Percentiles rank a stretch among this genome's conserved stretches.
phyloP scores from a whole-genome alignment of 441 rosid genomes.

The Bruguiera hainesii region DNA sequence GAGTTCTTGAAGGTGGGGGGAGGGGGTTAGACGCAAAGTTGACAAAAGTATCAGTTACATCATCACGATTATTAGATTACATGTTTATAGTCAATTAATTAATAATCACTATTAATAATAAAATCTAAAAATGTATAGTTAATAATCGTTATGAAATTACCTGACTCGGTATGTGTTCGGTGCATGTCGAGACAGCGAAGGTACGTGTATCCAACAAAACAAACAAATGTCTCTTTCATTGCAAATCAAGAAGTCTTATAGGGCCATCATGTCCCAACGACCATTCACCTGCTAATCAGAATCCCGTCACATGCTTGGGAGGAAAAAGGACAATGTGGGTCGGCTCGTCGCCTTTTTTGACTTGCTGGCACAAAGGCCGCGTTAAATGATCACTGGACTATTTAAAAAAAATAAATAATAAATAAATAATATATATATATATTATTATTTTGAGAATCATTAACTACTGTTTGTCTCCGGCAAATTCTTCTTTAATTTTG shows the following conservation, averaged over 20 bases:
- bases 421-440: too few species aligned
- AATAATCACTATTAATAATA: too few species aligned
- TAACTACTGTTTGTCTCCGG: too few species aligned
- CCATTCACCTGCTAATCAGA: neutral
- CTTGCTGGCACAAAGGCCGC: neutral
- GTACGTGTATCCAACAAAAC: neutral
- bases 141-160: too few species aligned
- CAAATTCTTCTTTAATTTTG: too few species aligned
- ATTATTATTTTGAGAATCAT: neutral
- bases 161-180: neutral
- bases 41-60: too few species aligned
- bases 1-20: too few species aligned
- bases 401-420: neutral
- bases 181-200: neutral
- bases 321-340: neutral
- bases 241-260: neutral
- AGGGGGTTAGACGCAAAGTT: too few species aligned
- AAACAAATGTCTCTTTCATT: neutral
- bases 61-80: too few species aligned
- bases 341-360: neutral
- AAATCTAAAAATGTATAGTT: too few species aligned
- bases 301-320: neutral
- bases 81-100: too few species aligned
- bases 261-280: conserved; percentile 1
- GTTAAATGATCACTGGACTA: neutral